Evolutionary conservation across 345 rosid genomes (phyloP), one percentile per base, ranked within the genome.

Genomic region (Eutrema japonicum): DNA sequence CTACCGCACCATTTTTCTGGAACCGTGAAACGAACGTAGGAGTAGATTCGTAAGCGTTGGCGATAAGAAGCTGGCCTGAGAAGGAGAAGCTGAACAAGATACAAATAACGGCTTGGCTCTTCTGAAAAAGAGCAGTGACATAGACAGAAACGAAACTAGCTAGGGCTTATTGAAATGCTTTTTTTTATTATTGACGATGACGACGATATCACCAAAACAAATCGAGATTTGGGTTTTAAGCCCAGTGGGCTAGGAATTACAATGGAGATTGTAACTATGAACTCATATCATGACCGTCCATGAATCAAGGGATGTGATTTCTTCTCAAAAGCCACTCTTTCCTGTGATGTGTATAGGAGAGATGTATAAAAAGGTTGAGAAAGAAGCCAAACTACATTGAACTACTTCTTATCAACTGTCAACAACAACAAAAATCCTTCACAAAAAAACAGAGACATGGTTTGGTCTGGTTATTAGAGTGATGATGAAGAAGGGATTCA

Each of bases 361-460:
- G 67, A 63, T 29, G 41, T 67, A 32, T 62, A 79, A 81, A 74
- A 4, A 58, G 66, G 49, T 59, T 72, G 80, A 78, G 73, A 82
- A 83, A 54, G 45, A 43, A 68, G 73, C 83, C 88, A 87, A 36
- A 82, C 88, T 61, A 83, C 75, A 85, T 82, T 78, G 82, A 85
- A 78, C 90, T 57, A 83, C 83, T 83, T 88, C 78, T 40, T 87
- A 80, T 85, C 83, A 85, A 84, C 85, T 13, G 60, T 68, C 45
- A 46, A 53, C 33, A 13, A 62, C 9, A 45, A 33, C 2, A 36
- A 36, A 46, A 8, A 6, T 7, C 3, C 3, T 32, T 13, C 42
- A 45, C 13, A 45, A 40, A 14, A 40, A 66, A 66, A 40, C 58
- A 66, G 29, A 58, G 68, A 58, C 67, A 66, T 74, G 62, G 71